Percentiles rank a stretch among this genome's conserved stretches.
These are phyloP conservation scores for Populus alba DNA, from an alignment of 345 rosid genomes.

Conservation along the genomic window DNA sequence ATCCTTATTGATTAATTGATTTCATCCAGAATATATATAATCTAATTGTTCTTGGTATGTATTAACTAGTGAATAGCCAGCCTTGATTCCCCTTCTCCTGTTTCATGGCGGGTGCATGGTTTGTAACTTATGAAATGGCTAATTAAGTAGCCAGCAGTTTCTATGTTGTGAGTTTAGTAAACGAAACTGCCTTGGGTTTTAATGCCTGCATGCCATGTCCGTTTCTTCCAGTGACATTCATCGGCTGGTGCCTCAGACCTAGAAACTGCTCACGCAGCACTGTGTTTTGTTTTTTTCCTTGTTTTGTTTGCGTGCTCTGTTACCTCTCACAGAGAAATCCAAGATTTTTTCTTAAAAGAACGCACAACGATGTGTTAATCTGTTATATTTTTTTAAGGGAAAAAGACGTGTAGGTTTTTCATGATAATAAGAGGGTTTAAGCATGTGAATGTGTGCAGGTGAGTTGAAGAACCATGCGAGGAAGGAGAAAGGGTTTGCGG, in stretches of 20 bases:
- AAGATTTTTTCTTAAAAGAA: neutral
- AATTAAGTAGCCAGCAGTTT: neutral
- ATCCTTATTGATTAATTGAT: neutral
- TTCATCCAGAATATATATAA: neutral
- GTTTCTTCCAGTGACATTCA: slow-evolving; percentile 10
- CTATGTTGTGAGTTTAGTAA: neutral
- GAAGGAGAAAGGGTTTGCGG: slow-evolving; percentile 48
- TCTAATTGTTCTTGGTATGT: neutral
- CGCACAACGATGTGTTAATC: neutral
- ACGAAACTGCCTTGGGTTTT: neutral
- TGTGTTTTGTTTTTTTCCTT: slow-evolving; percentile 12
- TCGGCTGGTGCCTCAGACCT: neutral
- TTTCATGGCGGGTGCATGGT: neutral
- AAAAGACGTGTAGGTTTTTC: too few relatives aligned
- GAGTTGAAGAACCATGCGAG: slow-evolving; percentile 44
- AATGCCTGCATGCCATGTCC: neutral
- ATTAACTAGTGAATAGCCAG: neutral
- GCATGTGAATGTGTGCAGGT: slow-evolving; percentile 43
- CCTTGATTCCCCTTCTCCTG: neutral
- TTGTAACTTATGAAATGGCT: neutral
- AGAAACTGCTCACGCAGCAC: slow-evolving; percentile 10
- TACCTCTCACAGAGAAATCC: neutral
- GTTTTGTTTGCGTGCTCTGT: neutral
- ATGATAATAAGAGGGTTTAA: neutral
- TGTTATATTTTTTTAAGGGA: neutral